Base-by-base conservation (phyloP, 495 filamentous ascomycete species). In the Xylaria longipes region DNA sequence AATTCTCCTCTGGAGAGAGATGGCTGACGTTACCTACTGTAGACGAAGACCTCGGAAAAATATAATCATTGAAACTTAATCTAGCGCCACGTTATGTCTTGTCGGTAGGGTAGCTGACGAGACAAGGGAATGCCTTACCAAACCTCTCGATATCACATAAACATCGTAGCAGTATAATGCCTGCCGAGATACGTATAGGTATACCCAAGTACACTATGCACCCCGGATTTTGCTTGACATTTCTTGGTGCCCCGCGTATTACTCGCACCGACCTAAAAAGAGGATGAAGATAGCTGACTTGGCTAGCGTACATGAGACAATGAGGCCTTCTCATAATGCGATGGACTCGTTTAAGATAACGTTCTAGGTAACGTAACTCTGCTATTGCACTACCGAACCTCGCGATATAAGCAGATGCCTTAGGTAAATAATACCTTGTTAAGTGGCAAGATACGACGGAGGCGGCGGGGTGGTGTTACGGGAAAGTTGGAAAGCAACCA, bases 201-300 rank as follows among this genome's bases (percentile, higher is more conserved):
- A 61, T 25, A 41, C 9, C 1, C 0, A 31, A n/a, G 12, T 35
- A 35, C 15, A 37, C 31, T 58, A 60, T 60, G 57, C 57, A 60
- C 57, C 57, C 57, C 57, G 20, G 57, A 60, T 60, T 60, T 37
- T 60, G 20, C 12, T 56, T 14, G 57, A 60, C 17, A n/a, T 5
- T 60, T 37, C 15, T 37, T 60, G 2, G 56, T 60, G 56, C 20
- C 31, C 25, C 29, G 29, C 54, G 29, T 58, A 17, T 35, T 35
- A 33, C 8, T 35, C 29, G 31, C 54, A 17, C 52, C 25, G 29
- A 20, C 54, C 54, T 3, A 1, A 17, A 37, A 37, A 37, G 31
- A n/a, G 1, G 29, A 37, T n/a, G 17, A 54, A 29, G 25, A 54
- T 12, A 54, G 25, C 25, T 54, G 50, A 11, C 17, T 56, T 56